Conservation (phyloP, 2,329 filamentous ascomycete genomes). For the Alternaria panax region DNA sequence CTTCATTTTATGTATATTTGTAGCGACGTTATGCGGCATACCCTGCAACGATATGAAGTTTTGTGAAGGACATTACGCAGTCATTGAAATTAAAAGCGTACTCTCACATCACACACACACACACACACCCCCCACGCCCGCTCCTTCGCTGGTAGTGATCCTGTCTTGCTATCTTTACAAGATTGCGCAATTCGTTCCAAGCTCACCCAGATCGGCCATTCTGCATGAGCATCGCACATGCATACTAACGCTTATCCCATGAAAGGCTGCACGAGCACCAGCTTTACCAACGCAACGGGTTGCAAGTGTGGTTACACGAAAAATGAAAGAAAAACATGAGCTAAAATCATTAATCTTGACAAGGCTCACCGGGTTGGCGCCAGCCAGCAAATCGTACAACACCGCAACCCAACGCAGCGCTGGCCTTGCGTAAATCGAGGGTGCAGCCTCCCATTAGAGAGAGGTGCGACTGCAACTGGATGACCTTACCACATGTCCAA, state of each 20-base stretch:
- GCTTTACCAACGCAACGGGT: background rate
- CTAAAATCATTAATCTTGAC: background rate
- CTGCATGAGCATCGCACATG: conserved; percentile 7
- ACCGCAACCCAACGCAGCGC: background rate
- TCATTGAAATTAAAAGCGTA: conserved; percentile 4
- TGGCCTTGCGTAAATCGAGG: background rate
- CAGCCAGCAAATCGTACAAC: conserved; percentile 1
- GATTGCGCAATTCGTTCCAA: background rate
- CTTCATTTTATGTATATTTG: conserved; percentile 9
- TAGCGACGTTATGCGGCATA: conserved; percentile 11
- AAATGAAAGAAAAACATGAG: background rate
- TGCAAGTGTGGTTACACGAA: conserved; percentile 1
- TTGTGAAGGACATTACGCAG: background rate
- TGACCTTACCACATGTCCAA: background rate
- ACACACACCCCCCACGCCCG: background rate
- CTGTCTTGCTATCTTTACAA: background rate
- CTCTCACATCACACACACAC: background rate
- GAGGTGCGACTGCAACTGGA: background rate
- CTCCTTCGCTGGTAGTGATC: background rate
- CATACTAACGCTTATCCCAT: conserved; percentile 1
- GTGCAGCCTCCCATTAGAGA: background rate
- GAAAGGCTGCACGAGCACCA: conserved; percentile 9
- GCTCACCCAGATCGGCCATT: background rate
- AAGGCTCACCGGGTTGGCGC: background rate
- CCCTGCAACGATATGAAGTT: conserved; percentile 1